These are phyloP conservation scores for Cercospora sp. DNA, from an alignment of 2,329 filamentous ascomycete species.

Conservation along the genomic window DNA sequence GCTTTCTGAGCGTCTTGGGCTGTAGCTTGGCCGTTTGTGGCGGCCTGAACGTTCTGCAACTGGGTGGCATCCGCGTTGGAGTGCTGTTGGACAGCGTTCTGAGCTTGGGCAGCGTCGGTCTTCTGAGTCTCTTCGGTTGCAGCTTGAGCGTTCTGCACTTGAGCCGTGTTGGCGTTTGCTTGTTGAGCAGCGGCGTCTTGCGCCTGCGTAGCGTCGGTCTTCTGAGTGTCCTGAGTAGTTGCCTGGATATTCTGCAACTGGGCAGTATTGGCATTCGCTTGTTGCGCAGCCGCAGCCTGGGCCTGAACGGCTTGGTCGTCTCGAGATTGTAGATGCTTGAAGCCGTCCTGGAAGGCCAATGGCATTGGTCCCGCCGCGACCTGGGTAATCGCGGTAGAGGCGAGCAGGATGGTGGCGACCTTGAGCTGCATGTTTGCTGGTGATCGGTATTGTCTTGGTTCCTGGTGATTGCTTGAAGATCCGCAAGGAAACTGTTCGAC, in stretches of 20 bases:
- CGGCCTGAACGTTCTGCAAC: neutral
- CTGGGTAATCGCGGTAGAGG: neutral
- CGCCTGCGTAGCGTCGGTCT: neutral
- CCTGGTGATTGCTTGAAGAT: neutral
- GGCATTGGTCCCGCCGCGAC: neutral
- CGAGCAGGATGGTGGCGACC: neutral
- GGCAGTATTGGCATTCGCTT: neutral
- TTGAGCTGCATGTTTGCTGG: constrained; percentile 2
- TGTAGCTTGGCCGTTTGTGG: neutral
- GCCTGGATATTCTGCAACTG: neutral
- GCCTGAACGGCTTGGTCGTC: neutral
- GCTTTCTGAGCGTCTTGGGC: neutral
- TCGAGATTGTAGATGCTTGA: neutral
- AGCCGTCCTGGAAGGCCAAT: neutral
- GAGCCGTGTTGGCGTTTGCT: neutral
- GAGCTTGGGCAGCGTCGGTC: neutral
- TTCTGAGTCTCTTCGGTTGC: neutral
- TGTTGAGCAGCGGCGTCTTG: neutral
- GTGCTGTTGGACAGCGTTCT: neutral
- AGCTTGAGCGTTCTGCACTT: neutral
- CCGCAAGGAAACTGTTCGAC: neutral
- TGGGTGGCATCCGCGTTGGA: neutral
- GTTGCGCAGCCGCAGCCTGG: neutral
- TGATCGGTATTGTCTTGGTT: neutral
- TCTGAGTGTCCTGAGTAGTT: neutral